Percentiles rank a stretch among this genome's conserved stretches.
Conservation (phyloP, 768 basidiomycete genomes). For the Gloeopeniophorella convolvens region DNA sequence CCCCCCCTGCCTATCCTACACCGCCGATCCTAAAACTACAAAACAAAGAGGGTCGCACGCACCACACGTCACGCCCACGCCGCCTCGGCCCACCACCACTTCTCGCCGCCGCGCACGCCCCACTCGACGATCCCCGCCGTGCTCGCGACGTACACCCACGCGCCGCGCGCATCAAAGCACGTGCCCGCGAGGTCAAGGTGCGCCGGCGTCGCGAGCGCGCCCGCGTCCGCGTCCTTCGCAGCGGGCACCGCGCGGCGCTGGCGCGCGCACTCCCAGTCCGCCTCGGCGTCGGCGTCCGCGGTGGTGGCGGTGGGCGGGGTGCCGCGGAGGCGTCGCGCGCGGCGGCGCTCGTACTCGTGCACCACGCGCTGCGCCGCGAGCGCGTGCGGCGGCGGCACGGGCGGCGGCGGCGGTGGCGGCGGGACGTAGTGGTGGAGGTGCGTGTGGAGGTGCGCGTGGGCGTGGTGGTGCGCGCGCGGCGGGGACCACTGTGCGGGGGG, state of each 20-base stretch:
- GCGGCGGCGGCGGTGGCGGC: slow-evolving; percentile 20
- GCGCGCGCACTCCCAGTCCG: slow-evolving; percentile 35
- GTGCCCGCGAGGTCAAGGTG: slow-evolving; percentile 59
- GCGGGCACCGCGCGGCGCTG: slow-evolving; percentile 10
- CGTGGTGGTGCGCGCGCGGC: slow-evolving; percentile 1
- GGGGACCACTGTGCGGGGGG: slow-evolving; percentile 4
- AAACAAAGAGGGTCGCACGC: background rate
- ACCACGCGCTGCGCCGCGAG: no score
- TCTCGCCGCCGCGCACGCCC: slow-evolving; percentile 63
- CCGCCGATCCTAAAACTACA: no score
- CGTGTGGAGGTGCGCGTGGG: slow-evolving; percentile 6
- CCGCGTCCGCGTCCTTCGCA: slow-evolving; percentile 1
- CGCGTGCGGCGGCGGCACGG: slow-evolving; percentile 35
- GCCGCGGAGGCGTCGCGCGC: background rate
- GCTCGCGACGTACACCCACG: slow-evolving; percentile 62
- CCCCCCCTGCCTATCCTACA: no score
- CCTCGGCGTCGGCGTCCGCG: slow-evolving; percentile 33
- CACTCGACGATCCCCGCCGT: slow-evolving; percentile 68
- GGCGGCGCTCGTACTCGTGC: no score
- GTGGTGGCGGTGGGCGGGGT: slow-evolving; percentile 46
- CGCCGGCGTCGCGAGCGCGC: slow-evolving; percentile 19
- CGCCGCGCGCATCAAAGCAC: slow-evolving; percentile 67
- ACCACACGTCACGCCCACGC: slow-evolving; percentile 41
- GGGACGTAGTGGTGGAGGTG: slow-evolving; percentile 14
- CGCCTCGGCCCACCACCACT: slow-evolving; percentile 62